phyloP scores from a whole-genome alignment of 202 grass and related monocot species.

The Tripidium arundinaceum region DNA sequence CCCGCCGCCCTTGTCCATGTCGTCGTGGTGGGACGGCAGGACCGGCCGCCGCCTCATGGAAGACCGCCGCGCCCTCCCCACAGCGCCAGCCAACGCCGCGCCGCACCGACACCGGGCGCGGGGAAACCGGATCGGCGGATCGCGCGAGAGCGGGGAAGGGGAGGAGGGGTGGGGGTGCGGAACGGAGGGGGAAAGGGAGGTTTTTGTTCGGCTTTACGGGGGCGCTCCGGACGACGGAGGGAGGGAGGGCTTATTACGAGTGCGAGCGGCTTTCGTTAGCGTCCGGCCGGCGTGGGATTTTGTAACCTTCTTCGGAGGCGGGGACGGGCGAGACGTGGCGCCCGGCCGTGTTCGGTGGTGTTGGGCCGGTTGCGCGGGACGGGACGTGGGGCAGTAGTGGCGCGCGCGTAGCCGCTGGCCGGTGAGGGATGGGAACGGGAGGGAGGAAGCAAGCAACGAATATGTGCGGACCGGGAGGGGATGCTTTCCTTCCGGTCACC shows the following conservation, averaged over 20 bases:
- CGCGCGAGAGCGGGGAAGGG: not conserved
- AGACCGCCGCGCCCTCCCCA: not conserved
- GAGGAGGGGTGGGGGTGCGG: not conserved
- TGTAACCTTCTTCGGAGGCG: slow-evolving; percentile 22
- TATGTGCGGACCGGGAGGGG: not conserved
- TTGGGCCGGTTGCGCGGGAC: not conserved
- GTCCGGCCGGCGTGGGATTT: slow-evolving; percentile 12
- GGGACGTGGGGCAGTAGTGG: slow-evolving; percentile 9
- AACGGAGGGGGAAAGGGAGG: not conserved
- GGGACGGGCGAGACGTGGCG: slow-evolving; percentile 18
- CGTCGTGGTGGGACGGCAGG: slow-evolving; percentile 43
- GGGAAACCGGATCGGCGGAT: slow-evolving; percentile 33
- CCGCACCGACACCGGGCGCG: slow-evolving; percentile 15
- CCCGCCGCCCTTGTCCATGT: slow-evolving; percentile 65
- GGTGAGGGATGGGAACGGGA: not conserved
- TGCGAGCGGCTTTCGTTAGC: slow-evolving; percentile 7
- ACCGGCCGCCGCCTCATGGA: slow-evolving; percentile 73
- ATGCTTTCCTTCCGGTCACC: not conserved
- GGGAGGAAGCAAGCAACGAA: not conserved
- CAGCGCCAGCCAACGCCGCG: not conserved
- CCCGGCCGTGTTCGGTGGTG: not conserved
- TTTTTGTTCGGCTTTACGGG: slow-evolving; percentile 25
- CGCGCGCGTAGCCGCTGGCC: not conserved
- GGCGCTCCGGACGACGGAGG: not conserved
- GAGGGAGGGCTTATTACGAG: too few species aligned